These are phyloP conservation scores for Vitis cinerea DNA, from an alignment of 164 flowering plant genomes.

Conservation along the genomic window DNA sequence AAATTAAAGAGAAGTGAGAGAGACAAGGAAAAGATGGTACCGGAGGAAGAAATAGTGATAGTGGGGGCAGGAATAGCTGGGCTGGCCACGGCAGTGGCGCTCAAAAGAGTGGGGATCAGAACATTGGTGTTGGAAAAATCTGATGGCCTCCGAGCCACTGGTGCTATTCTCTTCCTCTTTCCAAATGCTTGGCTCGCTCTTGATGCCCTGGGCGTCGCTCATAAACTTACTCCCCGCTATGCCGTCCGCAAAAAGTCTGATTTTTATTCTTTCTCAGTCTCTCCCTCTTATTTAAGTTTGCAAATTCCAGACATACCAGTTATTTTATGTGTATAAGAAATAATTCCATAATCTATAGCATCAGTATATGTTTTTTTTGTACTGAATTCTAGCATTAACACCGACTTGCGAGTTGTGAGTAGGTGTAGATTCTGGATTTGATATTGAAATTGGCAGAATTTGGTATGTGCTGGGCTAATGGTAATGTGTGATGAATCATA, in stretches of 20 bases:
- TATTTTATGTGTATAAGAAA: too few species aligned
- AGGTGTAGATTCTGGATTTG: too few species aligned
- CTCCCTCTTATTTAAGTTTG: too few species aligned
- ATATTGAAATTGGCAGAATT: too few species aligned
- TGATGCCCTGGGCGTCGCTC: conserved; percentile 31
- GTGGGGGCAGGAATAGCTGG: conserved; percentile 32
- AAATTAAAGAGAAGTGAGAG: too few species aligned
- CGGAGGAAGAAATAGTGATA: conserved; percentile 26
- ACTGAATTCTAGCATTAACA: too few species aligned
- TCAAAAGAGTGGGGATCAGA: conserved; percentile 18
- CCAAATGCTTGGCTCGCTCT: conserved; percentile 34
- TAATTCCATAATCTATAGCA: too few species aligned
- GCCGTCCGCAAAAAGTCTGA: conserved; percentile 21
- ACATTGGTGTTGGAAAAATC: conserved; percentile 29
- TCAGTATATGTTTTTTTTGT: too few species aligned
- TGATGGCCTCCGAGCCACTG: conserved; percentile 22
- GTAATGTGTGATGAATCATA: too few species aligned
- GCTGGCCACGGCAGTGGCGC: conserved; percentile 26
- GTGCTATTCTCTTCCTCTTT: conserved; percentile 18
- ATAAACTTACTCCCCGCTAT: conserved; percentile 36
- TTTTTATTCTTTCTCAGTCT: not conserved
- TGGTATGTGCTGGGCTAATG: too few species aligned
- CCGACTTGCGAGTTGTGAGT: too few species aligned
- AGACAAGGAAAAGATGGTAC: not conserved
- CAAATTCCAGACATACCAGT: too few species aligned